These are phyloP conservation scores for Pyrenophora graminea DNA, from an alignment of 2,329 filamentous ascomycete species.

Conservation along the genomic window DNA sequence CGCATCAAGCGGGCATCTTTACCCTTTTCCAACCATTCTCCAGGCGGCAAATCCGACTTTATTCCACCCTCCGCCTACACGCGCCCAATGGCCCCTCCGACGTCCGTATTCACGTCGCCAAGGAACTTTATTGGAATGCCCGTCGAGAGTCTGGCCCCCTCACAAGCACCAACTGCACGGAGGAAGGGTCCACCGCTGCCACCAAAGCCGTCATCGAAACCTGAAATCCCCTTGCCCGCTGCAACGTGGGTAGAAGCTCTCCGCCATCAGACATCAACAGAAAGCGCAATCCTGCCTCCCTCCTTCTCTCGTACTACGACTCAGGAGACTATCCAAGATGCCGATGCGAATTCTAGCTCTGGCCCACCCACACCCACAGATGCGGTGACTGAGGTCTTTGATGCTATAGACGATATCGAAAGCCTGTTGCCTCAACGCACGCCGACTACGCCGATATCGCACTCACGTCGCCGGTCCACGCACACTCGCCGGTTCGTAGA, in stretches of 20 bases:
- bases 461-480: too few species aligned
- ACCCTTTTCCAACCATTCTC: slow-evolving; percentile 7
- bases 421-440: slow-evolving; percentile 33
- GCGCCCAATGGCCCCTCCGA: slow-evolving; percentile 35
- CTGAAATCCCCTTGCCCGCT: slow-evolving; percentile 12
- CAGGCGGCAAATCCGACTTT: not conserved
- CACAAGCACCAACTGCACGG: slow-evolving; percentile 20
- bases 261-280: slow-evolving; percentile 18
- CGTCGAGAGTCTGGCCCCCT: slow-evolving; percentile 24
- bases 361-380: slow-evolving; percentile 30
- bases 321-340: slow-evolving; percentile 17
- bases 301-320: slow-evolving; percentile 19
- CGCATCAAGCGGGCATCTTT: slow-evolving; percentile 24
- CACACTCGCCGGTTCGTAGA: slow-evolving; percentile 30
- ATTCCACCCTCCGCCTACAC: slow-evolving; percentile 26
- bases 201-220: slow-evolving; percentile 14
- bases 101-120: slow-evolving; percentile 31
- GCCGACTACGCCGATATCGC: slow-evolving; percentile 18
- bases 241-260: slow-evolving; percentile 19
- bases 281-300: slow-evolving; percentile 31
- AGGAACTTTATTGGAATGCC: slow-evolving; percentile 31
- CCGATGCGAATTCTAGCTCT: slow-evolving; percentile 34
- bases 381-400: slow-evolving; percentile 40
- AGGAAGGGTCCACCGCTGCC: slow-evolving; percentile 14
- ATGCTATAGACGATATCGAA: slow-evolving; percentile 43